Percentiles rank a stretch among this genome's conserved stretches.
These are phyloP conservation scores for Penicillium olsonii DNA, from an alignment of 2,329 filamentous ascomycete genomes.

Conservation along the genomic window DNA sequence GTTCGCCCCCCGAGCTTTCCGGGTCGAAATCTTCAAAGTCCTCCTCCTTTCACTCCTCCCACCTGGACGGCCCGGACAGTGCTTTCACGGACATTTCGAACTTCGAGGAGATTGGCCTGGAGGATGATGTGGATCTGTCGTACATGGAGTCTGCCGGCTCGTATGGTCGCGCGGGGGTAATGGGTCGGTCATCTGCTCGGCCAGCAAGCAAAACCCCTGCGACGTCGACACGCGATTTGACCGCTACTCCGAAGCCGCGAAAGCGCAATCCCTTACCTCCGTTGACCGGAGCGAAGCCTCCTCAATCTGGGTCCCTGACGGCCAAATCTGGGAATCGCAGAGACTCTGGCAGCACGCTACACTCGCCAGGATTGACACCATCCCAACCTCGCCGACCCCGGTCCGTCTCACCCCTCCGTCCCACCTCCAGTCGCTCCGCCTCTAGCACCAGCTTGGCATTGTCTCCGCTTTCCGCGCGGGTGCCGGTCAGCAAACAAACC, in stretches of 20 bases:
- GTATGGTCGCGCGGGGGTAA: conserved; percentile 29
- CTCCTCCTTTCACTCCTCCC: conserved; percentile 80
- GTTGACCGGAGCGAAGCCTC: conserved; percentile 26
- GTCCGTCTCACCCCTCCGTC: conserved; percentile 33
- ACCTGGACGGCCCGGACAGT: conserved; percentile 67
- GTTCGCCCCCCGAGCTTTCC: conserved; percentile 76
- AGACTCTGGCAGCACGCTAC: conserved; percentile 20
- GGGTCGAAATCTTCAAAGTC: conserved; percentile 88
- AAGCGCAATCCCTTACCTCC: conserved; percentile 26
- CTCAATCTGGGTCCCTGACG: conserved; percentile 30
- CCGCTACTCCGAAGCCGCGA: conserved; percentile 28
- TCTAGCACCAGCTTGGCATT: conserved; percentile 31
- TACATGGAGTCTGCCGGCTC: conserved; percentile 31
- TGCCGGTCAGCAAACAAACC: conserved; percentile 38
- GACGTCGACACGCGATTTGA: conserved; percentile 38
- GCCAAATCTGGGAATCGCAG: conserved; percentile 26
- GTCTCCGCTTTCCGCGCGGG: conserved; percentile 26
- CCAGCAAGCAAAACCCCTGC: conserved; percentile 29
- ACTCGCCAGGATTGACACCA: conserved; percentile 30
- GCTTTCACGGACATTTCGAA: conserved; percentile 73
- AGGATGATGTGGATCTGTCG: conserved; percentile 60
- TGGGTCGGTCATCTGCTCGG: conserved; percentile 30
- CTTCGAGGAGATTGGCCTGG: conserved; percentile 91
- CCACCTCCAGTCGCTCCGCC: conserved; percentile 25
- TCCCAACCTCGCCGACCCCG: conserved; percentile 33